phyloP scores from a whole-genome alignment of 176 grass and related monocot species.

The Oropetium thomaeum region DNA sequence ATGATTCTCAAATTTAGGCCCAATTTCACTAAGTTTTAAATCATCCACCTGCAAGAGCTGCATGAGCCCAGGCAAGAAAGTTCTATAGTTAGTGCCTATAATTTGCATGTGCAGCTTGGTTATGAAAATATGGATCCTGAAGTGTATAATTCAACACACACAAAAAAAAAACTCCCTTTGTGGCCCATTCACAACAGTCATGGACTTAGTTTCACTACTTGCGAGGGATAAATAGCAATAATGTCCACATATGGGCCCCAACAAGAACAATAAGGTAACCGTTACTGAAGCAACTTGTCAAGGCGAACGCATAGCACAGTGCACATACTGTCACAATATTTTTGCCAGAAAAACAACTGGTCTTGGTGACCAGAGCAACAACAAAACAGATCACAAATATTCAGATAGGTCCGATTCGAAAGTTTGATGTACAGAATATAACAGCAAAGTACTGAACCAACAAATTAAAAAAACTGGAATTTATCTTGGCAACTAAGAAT shows the following conservation, averaged over 20 bases:
- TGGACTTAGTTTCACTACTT: background rate
- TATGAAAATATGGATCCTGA: background rate
- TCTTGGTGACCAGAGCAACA: background rate
- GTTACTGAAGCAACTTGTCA: background rate
- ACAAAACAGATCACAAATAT: constrained; percentile 2
- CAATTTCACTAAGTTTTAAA: constrained; percentile 79
- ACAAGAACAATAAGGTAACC: background rate
- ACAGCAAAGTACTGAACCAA: background rate
- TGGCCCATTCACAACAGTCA: background rate
- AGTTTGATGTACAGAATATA: background rate
- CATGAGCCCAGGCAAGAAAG: constrained; percentile 27
- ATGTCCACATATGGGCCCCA: constrained; percentile 4
- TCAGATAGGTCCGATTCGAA: constrained; percentile 5
- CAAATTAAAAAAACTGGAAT: constrained; percentile 3
- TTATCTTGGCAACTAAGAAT: constrained; percentile 8
- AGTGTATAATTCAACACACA: constrained; percentile 26
- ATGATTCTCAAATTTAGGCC: constrained; percentile 96
- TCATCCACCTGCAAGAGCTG: constrained; percentile 71
- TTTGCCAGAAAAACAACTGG: constrained; percentile 15
- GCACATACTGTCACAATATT: background rate
- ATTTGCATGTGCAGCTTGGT: background rate
- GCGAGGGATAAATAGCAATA: background rate
- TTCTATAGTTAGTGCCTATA: background rate
- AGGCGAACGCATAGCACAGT: background rate
- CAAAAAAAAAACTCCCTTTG: constrained; percentile 9